Base-by-base conservation (phyloP, 2,329 filamentous ascomycete species). In the Colletotrichum sp. region DNA sequence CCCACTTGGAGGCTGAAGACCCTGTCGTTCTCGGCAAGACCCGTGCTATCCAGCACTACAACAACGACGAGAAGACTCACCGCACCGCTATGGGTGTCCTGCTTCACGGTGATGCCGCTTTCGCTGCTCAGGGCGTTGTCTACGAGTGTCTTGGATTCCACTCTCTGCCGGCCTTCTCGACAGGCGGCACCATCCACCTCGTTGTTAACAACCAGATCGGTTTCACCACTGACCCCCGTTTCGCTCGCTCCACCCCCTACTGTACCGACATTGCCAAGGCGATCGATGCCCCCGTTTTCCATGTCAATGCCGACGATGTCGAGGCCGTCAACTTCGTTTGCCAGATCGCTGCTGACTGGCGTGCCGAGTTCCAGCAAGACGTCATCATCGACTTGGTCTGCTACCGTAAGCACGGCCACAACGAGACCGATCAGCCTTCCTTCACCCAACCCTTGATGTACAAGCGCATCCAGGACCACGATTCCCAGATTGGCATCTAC, bases 361-460 rank as follows among this genome's bases (percentile, higher is more conserved):
- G 97, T 81, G 97, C 97, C 75, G 94, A 98, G 88, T 99, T 98
- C 91, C 97, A 98, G 90, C 95, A 96, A 83, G 97, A 99, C 83
- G 96, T 98, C 76, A 96, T 99, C 79, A 95, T 99, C 81, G 97
- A 99, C 84, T 92, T 99, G 80, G 95, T 98, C 82, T 99, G 97
- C 90, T 99, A 99, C 90, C 94, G 97, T 82, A 99, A 98, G 88
- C 93, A 98, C 84, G 97, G 97, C 76, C 97, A 99, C 92, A 99
- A 99, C 87, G 97, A 99, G 89, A 99, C 97, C 13, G 97, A 99
- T 83, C 97, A 99, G 89, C 97, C 97, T 62, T 98, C 96, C 54
- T 99, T 99, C 89, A 99, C 97, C n/a, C 97, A 99, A 84, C 97
- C 97, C 54, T 88, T 98, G 79, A 99, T 99, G 97, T 99, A 99